Conservation (phyloP, 1,139 yeast genomes). For the Yamadazyma triangularis region DNA sequence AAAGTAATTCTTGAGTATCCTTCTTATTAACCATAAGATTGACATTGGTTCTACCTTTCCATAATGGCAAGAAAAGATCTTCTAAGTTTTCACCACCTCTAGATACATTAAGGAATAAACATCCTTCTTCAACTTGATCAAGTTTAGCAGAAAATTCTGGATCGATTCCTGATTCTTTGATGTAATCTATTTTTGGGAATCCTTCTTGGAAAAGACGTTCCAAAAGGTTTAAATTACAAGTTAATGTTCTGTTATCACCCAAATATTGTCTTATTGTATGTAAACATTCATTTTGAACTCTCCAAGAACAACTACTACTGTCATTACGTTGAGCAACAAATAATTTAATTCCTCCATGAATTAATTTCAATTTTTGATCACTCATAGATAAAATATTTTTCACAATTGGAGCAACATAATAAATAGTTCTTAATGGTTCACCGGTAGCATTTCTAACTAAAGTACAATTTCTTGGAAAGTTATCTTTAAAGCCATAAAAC, state of each 20-base stretch:
- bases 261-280: slow-evolving; percentile 57
- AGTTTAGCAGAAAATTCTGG: slow-evolving; percentile 54
- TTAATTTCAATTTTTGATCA: slow-evolving; percentile 76
- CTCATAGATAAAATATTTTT: slow-evolving; percentile 63
- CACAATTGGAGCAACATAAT: slow-evolving; percentile 76
- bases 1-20: slow-evolving; percentile 83
- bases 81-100: slow-evolving; percentile 52
- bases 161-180: slow-evolving; percentile 50
- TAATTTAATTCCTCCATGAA: slow-evolving; percentile 88
- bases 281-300: slow-evolving; percentile 86
- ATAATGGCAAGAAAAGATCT: slow-evolving; percentile 76
- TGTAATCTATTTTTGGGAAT: slow-evolving; percentile 68
- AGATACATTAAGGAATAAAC: slow-evolving; percentile 73
- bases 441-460: slow-evolving; percentile 95
- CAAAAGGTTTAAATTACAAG: slow-evolving; percentile 55
- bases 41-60: slow-evolving; percentile 84
- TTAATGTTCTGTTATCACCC: slow-evolving; percentile 53
- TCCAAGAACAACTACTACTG: slow-evolving; percentile 67
- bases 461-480: slow-evolving; percentile 62
- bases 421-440: slow-evolving; percentile 88
- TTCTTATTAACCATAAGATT: slow-evolving; percentile 94
- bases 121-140: slow-evolving; percentile 65
- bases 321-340: slow-evolving; percentile 90
- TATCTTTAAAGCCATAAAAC: slow-evolving; percentile 69
- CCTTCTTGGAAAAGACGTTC: slow-evolving; percentile 67